Percentiles rank a stretch among this genome's conserved stretches.
phyloP scores from a whole-genome alignment of 139 green algal genomes.

The Volvox reticuliferus region DNA sequence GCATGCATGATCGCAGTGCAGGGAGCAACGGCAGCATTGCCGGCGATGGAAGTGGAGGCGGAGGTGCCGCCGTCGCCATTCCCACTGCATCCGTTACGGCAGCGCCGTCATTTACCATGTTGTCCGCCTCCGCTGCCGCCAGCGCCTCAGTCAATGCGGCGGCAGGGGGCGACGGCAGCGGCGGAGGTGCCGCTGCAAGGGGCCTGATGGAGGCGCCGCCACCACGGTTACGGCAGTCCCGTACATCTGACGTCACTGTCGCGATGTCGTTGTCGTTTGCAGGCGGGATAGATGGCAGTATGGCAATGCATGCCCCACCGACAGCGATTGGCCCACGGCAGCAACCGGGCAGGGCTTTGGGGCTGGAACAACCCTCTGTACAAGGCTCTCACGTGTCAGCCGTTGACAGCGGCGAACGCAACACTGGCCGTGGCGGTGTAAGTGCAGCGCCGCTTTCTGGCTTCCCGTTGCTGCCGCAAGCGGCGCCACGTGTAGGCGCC shows the following conservation, averaged over 20 bases:
- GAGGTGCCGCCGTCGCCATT: not conserved
- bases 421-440: not conserved
- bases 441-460: not conserved
- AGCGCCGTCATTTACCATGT: not conserved
- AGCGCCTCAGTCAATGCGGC: not conserved
- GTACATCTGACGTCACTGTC: constrained; percentile 12
- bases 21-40: not conserved
- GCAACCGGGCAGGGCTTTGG: not conserved
- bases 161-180: too few species aligned
- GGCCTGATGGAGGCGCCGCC: not conserved
- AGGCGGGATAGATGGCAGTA: not conserved
- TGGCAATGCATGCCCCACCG: not conserved
- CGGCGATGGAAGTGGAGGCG: not conserved
- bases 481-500: not conserved
- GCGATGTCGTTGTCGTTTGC: constrained; percentile 32
- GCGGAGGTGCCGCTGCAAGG: not conserved
- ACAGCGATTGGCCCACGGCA: not conserved
- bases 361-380: not conserved
- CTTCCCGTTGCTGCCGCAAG: not conserved
- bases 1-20: not conserved
- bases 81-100: not conserved
- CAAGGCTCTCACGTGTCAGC: not conserved
- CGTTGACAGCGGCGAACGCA: not conserved
- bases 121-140: not conserved
- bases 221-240: not conserved